phyloP scores from a whole-genome alignment of 805 yeast species.

The Deakozyma indianensis region DNA sequence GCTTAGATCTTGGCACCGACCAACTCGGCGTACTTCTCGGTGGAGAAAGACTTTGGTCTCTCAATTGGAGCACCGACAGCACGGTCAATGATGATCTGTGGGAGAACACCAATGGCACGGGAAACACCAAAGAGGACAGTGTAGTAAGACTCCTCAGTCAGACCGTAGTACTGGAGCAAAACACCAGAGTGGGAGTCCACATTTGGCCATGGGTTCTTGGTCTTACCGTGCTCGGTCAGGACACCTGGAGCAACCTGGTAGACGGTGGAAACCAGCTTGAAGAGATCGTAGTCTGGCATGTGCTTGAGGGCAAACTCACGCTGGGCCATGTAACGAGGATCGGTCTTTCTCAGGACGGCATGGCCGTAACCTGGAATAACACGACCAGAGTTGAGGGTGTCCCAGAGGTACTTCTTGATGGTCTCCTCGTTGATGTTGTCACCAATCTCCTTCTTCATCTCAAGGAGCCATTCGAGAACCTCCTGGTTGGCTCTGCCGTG shows the following conservation, averaged over 20 bases:
- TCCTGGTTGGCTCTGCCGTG: conserved; percentile 83
- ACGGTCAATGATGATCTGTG: conserved; percentile 70
- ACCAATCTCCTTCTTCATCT: conserved; percentile 32
- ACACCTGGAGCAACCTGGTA: conserved; percentile 65
- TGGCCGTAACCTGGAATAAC: conserved; percentile 86
- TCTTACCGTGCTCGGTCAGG: conserved; percentile 64
- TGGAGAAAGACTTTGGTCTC: conserved; percentile 52
- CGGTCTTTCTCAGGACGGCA: conserved; percentile 72
- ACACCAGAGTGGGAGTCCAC: conserved; percentile 74
- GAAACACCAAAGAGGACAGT: conserved; percentile 76
- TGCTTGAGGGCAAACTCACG: conserved; percentile 46
- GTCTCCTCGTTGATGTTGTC: conserved; percentile 27
- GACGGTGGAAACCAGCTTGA: conserved; percentile 50
- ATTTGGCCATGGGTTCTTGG: conserved; percentile 76
- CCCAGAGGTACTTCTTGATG: conserved; percentile 59
- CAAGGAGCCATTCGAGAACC: conserved; percentile 59
- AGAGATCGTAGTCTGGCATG: conserved; percentile 48
- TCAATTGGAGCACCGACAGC: conserved; percentile 66
- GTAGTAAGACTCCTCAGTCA: conserved; percentile 58
- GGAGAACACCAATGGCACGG: conserved; percentile 64
- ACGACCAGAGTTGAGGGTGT: conserved; percentile 52
- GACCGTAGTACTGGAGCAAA: conserved; percentile 65
- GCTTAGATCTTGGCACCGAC: conserved; percentile 9
- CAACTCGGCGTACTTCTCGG: conserved; percentile 22
- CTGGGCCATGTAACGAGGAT: conserved; percentile 68